Evolutionary conservation across 2,329 filamentous ascomycete genomes (phyloP).

Genomic region (Hortaea werneckii): DNA sequence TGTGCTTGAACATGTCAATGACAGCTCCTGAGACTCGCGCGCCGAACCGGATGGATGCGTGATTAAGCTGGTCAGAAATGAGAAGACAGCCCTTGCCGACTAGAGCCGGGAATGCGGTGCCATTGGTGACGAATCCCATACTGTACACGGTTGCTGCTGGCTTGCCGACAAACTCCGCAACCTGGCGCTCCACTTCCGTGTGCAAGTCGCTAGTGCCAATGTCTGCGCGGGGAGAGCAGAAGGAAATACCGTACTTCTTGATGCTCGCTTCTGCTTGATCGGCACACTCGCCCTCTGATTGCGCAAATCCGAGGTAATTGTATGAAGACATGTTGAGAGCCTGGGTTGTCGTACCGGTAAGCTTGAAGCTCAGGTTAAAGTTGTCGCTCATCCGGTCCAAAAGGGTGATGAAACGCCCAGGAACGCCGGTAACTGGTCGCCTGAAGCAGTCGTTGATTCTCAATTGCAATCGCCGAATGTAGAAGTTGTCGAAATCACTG

Average conservation of each 20-base stretch:
- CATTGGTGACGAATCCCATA: constrained; percentile 97
- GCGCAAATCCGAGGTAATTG: constrained; percentile 97
- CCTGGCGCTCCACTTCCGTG: constrained; percentile 76
- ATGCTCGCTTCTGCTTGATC: constrained; percentile 82
- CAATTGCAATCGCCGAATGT: constrained; percentile 83
- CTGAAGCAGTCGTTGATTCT: constrained; percentile 96
- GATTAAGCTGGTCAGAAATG: constrained; percentile 94
- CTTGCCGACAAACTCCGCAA: constrained; percentile 90
- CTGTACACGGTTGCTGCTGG: constrained; percentile 93
- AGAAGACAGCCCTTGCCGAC: constrained; percentile 89
- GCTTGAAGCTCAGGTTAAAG: constrained; percentile 81
- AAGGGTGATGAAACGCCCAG: constrained; percentile 85
- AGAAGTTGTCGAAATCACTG: constrained; percentile 98
- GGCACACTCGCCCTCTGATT: constrained; percentile 92
- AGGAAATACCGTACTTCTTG: constrained; percentile 73
- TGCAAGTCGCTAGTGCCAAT: constrained; percentile 80
- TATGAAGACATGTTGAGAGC: constrained; percentile 99
- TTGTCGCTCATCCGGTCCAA: constrained; percentile 85
- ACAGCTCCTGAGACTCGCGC: constrained; percentile 89
- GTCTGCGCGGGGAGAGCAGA: constrained; percentile 72
- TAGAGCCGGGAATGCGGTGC: constrained; percentile 81
- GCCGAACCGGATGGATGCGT: constrained; percentile 92
- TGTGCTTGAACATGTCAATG: constrained; percentile 95
- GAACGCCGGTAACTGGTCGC: constrained; percentile 82
- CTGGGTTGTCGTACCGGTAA: constrained; percentile 83